Evolutionary conservation across 2,329 filamentous ascomycete genomes (phyloP).

Genomic region (Fusarium bactridioides): DNA sequence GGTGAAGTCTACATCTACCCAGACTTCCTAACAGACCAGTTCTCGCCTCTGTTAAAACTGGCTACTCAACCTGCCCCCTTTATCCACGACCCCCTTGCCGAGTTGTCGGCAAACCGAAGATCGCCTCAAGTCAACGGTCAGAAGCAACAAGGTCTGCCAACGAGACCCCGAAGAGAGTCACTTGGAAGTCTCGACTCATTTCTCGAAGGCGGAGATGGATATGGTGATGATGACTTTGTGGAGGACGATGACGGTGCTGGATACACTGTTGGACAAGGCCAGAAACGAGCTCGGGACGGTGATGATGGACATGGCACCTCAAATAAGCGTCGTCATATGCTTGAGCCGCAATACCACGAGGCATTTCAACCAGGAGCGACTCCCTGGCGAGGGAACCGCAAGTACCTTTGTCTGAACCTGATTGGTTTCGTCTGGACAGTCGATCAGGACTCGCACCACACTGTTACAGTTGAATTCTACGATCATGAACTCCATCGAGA

Average conservation of each 20-base stretch:
- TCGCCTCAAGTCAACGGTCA: slow-evolving; percentile 63
- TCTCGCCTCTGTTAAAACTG: slow-evolving; percentile 63
- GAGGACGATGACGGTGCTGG: slow-evolving; percentile 95
- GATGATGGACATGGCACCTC: slow-evolving; percentile 59
- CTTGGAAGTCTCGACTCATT: slow-evolving; percentile 84
- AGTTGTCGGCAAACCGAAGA: slow-evolving; percentile 72
- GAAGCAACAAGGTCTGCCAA: slow-evolving; percentile 56
- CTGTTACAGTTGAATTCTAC: slow-evolving; percentile 96
- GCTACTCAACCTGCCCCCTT: slow-evolving; percentile 80
- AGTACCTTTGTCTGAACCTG: slow-evolving; percentile 92
- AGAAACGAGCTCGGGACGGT: slow-evolving; percentile 59
- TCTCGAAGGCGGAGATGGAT: slow-evolving; percentile 65
- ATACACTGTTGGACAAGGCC: slow-evolving; percentile 69
- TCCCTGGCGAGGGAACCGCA: slow-evolving; percentile 92
- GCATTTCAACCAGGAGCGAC: slow-evolving; percentile 94
- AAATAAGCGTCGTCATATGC: slow-evolving; percentile 59
- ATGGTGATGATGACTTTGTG: slow-evolving; percentile 80
- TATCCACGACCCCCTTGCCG: slow-evolving; percentile 79
- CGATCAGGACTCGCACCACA: slow-evolving; percentile 91
- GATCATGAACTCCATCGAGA: slow-evolving; percentile 91
- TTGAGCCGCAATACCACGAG: slow-evolving; percentile 75
- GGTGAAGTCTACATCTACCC: slow-evolving; percentile 93
- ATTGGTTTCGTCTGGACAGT: slow-evolving; percentile 97
- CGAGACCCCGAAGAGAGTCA: slow-evolving; percentile 66
- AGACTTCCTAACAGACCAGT: slow-evolving; percentile 69